Conservation (phyloP, 2,329 filamentous ascomycete species). For the Cladosporium sp. region DNA sequence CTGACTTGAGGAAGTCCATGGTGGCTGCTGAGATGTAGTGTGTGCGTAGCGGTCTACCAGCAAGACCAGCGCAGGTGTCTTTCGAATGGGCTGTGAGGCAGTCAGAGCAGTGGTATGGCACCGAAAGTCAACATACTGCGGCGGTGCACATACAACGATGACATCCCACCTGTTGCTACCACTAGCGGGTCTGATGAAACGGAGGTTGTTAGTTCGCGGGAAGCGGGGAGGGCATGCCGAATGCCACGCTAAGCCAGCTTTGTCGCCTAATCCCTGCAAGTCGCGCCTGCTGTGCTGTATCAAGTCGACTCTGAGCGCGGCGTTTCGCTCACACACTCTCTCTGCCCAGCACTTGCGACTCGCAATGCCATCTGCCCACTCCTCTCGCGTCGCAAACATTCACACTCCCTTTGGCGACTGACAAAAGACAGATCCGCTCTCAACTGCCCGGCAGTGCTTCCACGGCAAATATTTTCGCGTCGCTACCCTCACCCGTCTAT, state of each 20-base stretch:
- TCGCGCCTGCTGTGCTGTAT: slow-evolving; percentile 1
- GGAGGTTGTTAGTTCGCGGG: neutral
- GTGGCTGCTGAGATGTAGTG: neutral
- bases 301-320: neutral
- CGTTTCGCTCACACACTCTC: neutral
- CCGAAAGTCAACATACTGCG: neutral
- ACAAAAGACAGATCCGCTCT: neutral
- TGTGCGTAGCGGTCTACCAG: neutral
- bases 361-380: neutral
- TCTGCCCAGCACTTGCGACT: neutral
- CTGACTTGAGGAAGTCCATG: slow-evolving; percentile 99
- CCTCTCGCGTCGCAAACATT: neutral
- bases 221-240: neutral
- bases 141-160: neutral
- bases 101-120: neutral
- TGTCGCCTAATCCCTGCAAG: neutral
- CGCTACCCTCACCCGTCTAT: neutral
- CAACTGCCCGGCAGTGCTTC: neutral
- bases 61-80: neutral
- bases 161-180: neutral
- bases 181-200: neutral
- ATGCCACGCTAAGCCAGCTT: neutral
- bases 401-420: neutral
- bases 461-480: neutral
- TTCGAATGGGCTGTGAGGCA: neutral